Percentiles rank a stretch among this genome's conserved stretches.
phyloP scores from a whole-genome alignment of 1,284 basidiomycete genomes.

The Malassezia pachydermatis region DNA sequence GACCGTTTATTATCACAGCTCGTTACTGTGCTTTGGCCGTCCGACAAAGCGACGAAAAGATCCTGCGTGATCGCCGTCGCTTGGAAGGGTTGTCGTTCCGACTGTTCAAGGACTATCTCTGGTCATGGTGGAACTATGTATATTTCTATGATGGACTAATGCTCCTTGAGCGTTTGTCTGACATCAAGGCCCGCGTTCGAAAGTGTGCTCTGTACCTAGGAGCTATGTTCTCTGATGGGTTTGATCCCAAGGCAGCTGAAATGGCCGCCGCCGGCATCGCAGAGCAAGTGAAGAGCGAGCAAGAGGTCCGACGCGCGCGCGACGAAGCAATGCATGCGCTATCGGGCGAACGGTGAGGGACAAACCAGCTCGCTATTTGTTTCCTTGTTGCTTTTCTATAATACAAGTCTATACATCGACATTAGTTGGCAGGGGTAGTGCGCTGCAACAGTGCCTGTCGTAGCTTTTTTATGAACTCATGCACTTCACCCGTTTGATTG shows the following conservation, averaged over 20 bases:
- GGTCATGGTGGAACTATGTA: constrained; percentile 30
- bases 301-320: constrained; percentile 2
- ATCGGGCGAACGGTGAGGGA: too few relatives aligned
- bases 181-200: constrained; percentile 17
- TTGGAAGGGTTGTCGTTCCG: constrained; percentile 36
- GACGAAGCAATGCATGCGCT: background rate
- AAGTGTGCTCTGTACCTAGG: constrained; percentile 4
- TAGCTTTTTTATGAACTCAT: constrained; percentile 22
- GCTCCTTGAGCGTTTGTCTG: constrained; percentile 35
- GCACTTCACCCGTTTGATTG: constrained; percentile 28
- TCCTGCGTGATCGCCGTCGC: constrained; percentile 44
- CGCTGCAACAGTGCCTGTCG: constrained; percentile 9
- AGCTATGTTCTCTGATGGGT: constrained; percentile 7
- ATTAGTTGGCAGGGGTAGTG: background rate
- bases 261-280: constrained; percentile 13
- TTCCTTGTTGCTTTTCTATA: background rate
- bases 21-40: constrained; percentile 77
- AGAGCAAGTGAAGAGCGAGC: constrained; percentile 8
- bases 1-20: constrained; percentile 71
- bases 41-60: constrained; percentile 63
- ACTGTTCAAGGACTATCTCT: constrained; percentile 56
- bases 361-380: too few relatives aligned
- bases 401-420: background rate
- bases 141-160: constrained; percentile 43
- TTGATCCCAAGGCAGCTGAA: constrained; percentile 10